Conservation (phyloP, 495 filamentous ascomycete genomes). For the Neurospora sp. region DNA sequence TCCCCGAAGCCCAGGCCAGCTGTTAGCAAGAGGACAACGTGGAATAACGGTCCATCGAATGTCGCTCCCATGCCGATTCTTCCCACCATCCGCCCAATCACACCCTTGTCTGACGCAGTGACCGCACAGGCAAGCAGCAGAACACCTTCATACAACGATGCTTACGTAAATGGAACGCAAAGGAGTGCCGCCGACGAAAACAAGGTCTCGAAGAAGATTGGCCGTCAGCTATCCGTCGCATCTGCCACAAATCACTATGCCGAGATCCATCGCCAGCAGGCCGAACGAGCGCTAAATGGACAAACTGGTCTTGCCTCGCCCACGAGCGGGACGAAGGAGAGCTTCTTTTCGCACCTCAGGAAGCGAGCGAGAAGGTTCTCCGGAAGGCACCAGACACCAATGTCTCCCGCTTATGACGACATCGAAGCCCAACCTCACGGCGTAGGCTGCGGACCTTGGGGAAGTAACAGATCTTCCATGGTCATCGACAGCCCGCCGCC, state of each 20-base stretch:
- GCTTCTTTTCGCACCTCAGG: conserved; percentile 94
- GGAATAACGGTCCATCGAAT: conserved; percentile 70
- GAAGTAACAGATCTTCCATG: conserved; percentile 73
- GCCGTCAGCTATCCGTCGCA: conserved; percentile 88
- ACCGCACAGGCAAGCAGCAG: conserved; percentile 69
- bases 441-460: conserved; percentile 75
- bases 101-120: conserved; percentile 82
- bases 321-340: conserved; percentile 67
- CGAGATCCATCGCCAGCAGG: conserved; percentile 81
- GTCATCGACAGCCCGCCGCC: conserved; percentile 55
- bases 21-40: conserved; percentile 70
- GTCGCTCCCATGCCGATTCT: conserved; percentile 95
- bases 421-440: conserved; percentile 59
- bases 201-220: conserved; percentile 82
- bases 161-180: conserved; percentile 22
- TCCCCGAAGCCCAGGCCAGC: conserved; percentile 49
- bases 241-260: conserved; percentile 85
- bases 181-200: conserved; percentile 40
- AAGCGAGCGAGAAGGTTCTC: conserved; percentile 91
- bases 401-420: conserved; percentile 68
- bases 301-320: conserved; percentile 55
- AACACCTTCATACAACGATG: conserved; percentile 39
- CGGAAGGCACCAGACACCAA: conserved; percentile 70
- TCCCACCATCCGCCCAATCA: conserved; percentile 90
- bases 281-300: conserved; percentile 85